These are phyloP conservation scores for Pythium plurisporium DNA, from an alignment of 352 stramenopile species.

Conservation along the genomic window DNA sequence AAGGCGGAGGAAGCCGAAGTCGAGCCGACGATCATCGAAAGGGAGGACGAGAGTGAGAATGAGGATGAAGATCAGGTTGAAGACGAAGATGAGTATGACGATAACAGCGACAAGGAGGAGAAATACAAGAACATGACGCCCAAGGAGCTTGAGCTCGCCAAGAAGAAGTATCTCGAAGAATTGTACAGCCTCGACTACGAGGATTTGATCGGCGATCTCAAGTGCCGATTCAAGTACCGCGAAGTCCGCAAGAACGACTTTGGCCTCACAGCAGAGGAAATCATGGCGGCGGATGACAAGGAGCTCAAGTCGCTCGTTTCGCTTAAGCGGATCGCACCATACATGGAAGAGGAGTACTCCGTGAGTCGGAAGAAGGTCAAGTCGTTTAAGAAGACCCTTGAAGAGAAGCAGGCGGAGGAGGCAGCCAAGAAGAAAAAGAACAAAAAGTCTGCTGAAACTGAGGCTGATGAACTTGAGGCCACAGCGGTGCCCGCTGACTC, in stretches of 20 bases:
- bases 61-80: slow-evolving; percentile 16
- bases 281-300: slow-evolving; percentile 95
- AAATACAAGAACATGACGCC: slow-evolving; percentile 43
- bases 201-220: slow-evolving; percentile 97
- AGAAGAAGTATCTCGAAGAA: slow-evolving; percentile 94
- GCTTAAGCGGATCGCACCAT: slow-evolving; percentile 96
- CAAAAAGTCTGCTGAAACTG: slow-evolving; percentile 24
- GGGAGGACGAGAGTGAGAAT: slow-evolving; percentile 25
- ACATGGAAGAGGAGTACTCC: slow-evolving; percentile 80
- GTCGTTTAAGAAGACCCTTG: slow-evolving; percentile 58
- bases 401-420: slow-evolving; percentile 60
- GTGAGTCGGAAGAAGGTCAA: slow-evolving; percentile 55
- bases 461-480: not conserved
- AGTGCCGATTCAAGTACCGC: slow-evolving; percentile 98
- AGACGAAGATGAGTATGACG: slow-evolving; percentile 29
- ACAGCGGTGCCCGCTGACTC: slow-evolving; percentile 14
- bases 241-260: slow-evolving; percentile 95
- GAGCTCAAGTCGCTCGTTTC: slow-evolving; percentile 96
- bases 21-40: slow-evolving; percentile 10
- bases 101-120: slow-evolving; percentile 41
- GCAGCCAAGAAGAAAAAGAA: slow-evolving; percentile 39
- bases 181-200: slow-evolving; percentile 99
- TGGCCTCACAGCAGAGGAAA: slow-evolving; percentile 96
- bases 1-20: slow-evolving; percentile 18
- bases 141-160: slow-evolving; percentile 69